Evolutionary conservation across 2,329 filamentous ascomycete genomes (phyloP).

Genomic region (Aspergillus ibericus): DNA sequence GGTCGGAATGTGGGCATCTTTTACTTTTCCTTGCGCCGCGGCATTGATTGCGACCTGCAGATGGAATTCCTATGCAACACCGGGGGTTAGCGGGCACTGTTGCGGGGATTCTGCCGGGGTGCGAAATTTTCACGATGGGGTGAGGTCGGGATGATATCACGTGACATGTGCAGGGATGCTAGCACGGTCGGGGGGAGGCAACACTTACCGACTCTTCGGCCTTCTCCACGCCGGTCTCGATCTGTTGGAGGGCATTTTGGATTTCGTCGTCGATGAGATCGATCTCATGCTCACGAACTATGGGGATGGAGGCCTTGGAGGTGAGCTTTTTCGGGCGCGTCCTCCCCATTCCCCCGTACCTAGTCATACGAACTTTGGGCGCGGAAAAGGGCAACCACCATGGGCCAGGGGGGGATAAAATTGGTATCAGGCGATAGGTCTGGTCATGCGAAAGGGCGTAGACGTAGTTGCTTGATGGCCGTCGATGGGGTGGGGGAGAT

Average conservation of each 20-base stretch:
- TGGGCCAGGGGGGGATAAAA: conserved; percentile 59
- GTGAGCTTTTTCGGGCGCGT: conserved; percentile 71
- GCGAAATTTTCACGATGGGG: conserved; percentile 36
- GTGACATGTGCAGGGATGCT: conserved; percentile 40
- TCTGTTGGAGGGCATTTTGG: conserved; percentile 76
- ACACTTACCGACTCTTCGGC: conserved; percentile 91
- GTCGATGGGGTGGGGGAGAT: conserved; percentile 49
- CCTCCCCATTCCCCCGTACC: conserved; percentile 48
- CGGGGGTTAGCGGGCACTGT: conserved; percentile 18
- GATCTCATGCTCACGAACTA: conserved; percentile 88
- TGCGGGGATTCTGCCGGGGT: conserved; percentile 13
- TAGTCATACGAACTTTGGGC: conserved; percentile 45
- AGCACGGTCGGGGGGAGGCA: conserved; percentile 33
- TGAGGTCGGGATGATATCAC: conserved; percentile 36
- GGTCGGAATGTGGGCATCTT: conserved; percentile 66
- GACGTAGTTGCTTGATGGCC: conserved; percentile 58
- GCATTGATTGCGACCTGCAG: conserved; percentile 79
- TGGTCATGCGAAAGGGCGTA: conserved; percentile 55
- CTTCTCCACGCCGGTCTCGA: conserved; percentile 95
- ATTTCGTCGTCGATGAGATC: conserved; percentile 84
- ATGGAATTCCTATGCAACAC: conserved; percentile 77
- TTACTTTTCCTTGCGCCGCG: conserved; percentile 59
- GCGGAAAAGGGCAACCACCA: conserved; percentile 39
- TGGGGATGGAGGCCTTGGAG: conserved; percentile 80
- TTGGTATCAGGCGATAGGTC: conserved; percentile 63